These are phyloP conservation scores for Tuber borchii DNA, from an alignment of 495 filamentous ascomycete genomes.

Conservation along the genomic window DNA sequence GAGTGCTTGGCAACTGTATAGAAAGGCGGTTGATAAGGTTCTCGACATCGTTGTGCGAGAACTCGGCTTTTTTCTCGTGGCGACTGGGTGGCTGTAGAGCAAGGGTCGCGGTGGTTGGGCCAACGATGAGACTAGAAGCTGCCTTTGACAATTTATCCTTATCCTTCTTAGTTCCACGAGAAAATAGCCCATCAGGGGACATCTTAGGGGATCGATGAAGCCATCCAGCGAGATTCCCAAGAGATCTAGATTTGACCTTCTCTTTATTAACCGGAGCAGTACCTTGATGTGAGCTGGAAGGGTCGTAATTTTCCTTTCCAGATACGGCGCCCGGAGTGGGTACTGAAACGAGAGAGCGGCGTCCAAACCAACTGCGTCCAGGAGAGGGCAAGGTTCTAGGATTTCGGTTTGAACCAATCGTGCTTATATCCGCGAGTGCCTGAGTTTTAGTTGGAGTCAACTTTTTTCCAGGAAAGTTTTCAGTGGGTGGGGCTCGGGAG, in stretches of 20 bases:
- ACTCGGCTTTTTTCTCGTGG: slow-evolving; percentile 5
- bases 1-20: slow-evolving; percentile 15
- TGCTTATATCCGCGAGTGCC: slow-evolving; percentile 19
- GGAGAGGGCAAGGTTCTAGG: slow-evolving; percentile 14
- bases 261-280: background rate
- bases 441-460: background rate
- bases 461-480: background rate
- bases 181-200: background rate
- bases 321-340: background rate
- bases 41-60: slow-evolving; percentile 25
- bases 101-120: background rate
- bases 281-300: background rate
- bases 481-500: background rate
- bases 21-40: slow-evolving; percentile 27
- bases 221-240: slow-evolving; percentile 19
- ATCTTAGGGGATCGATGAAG: slow-evolving; percentile 13
- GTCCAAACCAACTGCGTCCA: slow-evolving; percentile 24
- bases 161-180: slow-evolving; percentile 1
- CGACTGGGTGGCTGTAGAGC: background rate
- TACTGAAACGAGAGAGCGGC: slow-evolving; percentile 1
- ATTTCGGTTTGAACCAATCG: slow-evolving; percentile 22
- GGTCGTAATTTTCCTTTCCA: slow-evolving; percentile 24
- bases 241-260: slow-evolving; percentile 8
- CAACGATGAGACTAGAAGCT: background rate
- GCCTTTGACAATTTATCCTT: slow-evolving; percentile 8